Base-by-base conservation (phyloP, 495 filamentous ascomycete genomes). In the Podospora conica region DNA sequence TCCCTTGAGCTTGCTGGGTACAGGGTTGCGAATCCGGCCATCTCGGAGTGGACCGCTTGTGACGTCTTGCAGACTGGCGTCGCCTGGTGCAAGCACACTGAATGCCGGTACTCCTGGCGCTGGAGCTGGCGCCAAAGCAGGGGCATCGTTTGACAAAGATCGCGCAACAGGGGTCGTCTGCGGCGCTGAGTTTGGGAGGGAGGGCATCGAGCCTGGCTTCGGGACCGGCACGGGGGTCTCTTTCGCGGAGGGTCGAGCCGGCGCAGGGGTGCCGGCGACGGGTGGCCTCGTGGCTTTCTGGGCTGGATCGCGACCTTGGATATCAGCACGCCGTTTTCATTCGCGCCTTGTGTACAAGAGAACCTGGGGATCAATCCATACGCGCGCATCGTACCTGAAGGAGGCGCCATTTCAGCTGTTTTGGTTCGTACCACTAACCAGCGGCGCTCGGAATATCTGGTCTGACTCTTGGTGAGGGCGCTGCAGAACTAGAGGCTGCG, bases 1-100 rank as follows among this genome's bases (percentile, higher is more conserved):
- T 53, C 83, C 83, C 67, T 85, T 85, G 53, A 85, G 70, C 65
- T 85, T 84, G 70, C 83, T 84, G 2, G 84, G 83, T 1, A 86
- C 81, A 7, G 83, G 83, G 64, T 86, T 84, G 53, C 82, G 74
- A n/a, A 86, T 81, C 9, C 84, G 77, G 54, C 84, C 83, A 70
- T 86, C 84, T 33, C 66, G 73, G n/a, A 71, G 69, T 9, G 67
- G 65, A 18, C 67, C 72, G 25, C 57, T 62, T 18, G 70, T 60
- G 18, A 64, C 67, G 33, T 77, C 76, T 31, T 69, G 68, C 11
- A 70, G 57, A 53, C 54, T 66, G 9, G 69, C 20, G 10, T 68
- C 71, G 56, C 66, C 60, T 11, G 74, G 55, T 22, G 64, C 24
- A 11, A 73, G 40, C 18, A 68, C 29, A 12, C 65, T 65, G 31